Conservation (phyloP, 306 rosid species). For the Bauhinia variegata region DNA sequence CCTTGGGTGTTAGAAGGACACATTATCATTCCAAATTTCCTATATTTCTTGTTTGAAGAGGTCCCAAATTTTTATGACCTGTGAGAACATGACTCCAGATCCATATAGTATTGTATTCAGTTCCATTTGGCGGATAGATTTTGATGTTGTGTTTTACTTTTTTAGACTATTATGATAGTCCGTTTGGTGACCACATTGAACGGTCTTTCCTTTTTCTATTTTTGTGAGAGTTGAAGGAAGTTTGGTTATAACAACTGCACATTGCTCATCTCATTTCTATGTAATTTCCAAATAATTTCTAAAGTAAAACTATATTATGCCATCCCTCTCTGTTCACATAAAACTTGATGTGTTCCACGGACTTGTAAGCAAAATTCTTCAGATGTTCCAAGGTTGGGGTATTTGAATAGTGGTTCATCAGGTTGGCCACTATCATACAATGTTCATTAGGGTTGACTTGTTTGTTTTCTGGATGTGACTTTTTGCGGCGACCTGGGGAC, state of each 20-base stretch:
- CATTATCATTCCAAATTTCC: no score
- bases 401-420: slow-evolving; percentile 37
- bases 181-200: not conserved
- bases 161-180: slow-evolving; percentile 4
- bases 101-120: no score
- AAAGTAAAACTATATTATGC: slow-evolving; percentile 4
- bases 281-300: slow-evolving; percentile 21
- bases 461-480: slow-evolving; percentile 69
- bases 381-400: slow-evolving; percentile 32
- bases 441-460: slow-evolving; percentile 62
- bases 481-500: slow-evolving; percentile 62
- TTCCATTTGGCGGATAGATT: slow-evolving; percentile 14
- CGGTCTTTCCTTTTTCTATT: not conserved
- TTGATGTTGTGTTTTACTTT: not conserved
- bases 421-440: slow-evolving; percentile 40
- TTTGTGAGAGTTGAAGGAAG: slow-evolving; percentile 12
- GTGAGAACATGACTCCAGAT: slow-evolving; percentile 1
- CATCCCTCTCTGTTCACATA: slow-evolving; percentile 22
- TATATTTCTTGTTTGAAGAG: slow-evolving; percentile 7
- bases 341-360: slow-evolving; percentile 21
- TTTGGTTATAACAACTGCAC: not conserved
- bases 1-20: not conserved
- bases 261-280: slow-evolving; percentile 2
- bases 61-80: not conserved
- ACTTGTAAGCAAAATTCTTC: slow-evolving; percentile 28